Base-by-base conservation (phyloP, 192 early-diverging fungal species). In the Glomus cerebriforme region DNA sequence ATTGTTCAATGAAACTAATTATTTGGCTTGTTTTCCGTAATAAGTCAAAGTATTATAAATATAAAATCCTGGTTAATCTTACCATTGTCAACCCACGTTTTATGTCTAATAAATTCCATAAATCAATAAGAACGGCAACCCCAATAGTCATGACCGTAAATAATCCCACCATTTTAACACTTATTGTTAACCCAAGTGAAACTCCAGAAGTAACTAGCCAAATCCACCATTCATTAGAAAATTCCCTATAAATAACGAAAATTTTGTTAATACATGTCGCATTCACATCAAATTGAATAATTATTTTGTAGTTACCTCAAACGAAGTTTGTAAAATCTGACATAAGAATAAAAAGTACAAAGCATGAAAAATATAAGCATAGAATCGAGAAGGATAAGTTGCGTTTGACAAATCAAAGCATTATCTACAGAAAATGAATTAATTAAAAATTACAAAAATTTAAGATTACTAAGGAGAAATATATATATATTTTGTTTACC, bases 91-190 rank as follows among this genome's bases (percentile, higher is more conserved):
- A 78, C 13, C 94, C 93, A 54, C 94, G 91, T 27, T 90, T 89
- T 77, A 93, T 88, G 78, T 98, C 96, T 72, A 98, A 85, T 64
- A 98, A 86, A n/a, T 90, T 84, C 96, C 97, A 98, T 34, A 99
- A 88, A 75, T 99, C 98, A 71, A 88, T 85, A 8, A 99, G 54
- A 1, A 93, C 93, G 7, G 94, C 94, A 34, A 91, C 82, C 29
- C 98, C 98, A 69, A 99, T 87, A 4, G 95, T 89, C 6, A 85
- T 86, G 29, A 99, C 89, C 6, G 94, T 92, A 74, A 99, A 91
- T 29, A 98, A 82, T 7, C 98, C 98, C 1, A 99, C 97, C 92
- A 99, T 93, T 81, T 99, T 99, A 81, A 98, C 94, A 71, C 90
- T 83, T 27, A 91, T 78, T 5, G 93, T 93, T 82, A 88, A 83